Base-by-base conservation (phyloP, 345 rosid genomes). In the Ricinus communis region DNA sequence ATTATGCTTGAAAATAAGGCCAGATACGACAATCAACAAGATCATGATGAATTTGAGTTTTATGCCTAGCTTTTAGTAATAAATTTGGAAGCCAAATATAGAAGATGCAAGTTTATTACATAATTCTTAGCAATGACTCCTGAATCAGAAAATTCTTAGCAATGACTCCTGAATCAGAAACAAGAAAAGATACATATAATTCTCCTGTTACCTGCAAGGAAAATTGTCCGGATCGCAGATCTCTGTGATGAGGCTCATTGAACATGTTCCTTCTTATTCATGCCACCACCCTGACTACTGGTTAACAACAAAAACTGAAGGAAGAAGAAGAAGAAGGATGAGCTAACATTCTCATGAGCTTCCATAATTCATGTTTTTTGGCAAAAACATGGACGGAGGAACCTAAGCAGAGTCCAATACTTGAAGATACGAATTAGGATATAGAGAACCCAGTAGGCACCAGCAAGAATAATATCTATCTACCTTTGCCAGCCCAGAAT, bases 221-320 rank as follows among this genome's bases (percentile, higher is more conserved):
- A 58, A 72, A 66, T 76, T 55, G 78, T 47, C 64, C 70, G 54
- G 83, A 79, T 77, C 73, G 81, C 72, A 67, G 58, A 66, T 72
- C 49, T 77, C 76, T 77, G 55, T 60, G 19, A 69, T 30, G 81
- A 81, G 73, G 82, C 73, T 86, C 93, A 87, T 81, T 76, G 87
- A 87, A 74, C 77, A 84, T 69, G 76, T 76, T 78, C 67, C 61
- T 71, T 71, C 41, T 70, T 33, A 40, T 67, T 71, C 80, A 84
- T 79, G 75, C 87, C 78, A 79, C 66, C 68, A 36, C 47, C 50
- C 8, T 19, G 41, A n/a, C 43, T 46, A 5, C 4, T 31, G 12
- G 1, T 4, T 27, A 41, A 7, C 22, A 12, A 43, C 14, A 43
- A 8, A 8, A 4, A 43, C 14, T 43, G 4, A 43, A 8, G 22